Evolutionary conservation across 306 rosid species (phyloP).

Genomic region (cucumber (Cucumis sativus)): Cucumber_9930_V3 NC_026661.2:354501-355000

Average conservation of each 20-base stretch:
- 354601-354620: too few species aligned
- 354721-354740: not conserved
- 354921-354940: not conserved
- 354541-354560: too few species aligned
- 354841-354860: not conserved
- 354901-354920: not conserved
- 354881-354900: not conserved
- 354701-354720: not conserved
- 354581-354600: too few species aligned
- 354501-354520: not conserved
- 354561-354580: too few species aligned
- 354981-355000: not conserved
- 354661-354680: too few species aligned
- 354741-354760: too few species aligned
- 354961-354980: not conserved
- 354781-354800: not conserved
- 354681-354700: too few species aligned
- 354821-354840: not conserved
- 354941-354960: not conserved
- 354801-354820: not conserved
- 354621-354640: too few species aligned
- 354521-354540: too few species aligned
- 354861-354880: conserved; percentile 4
- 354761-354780: not conserved
- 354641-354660: too few species aligned